These are phyloP conservation scores for Backusella luteola DNA, from an alignment of 192 early-diverging fungal species.

Conservation along the genomic window DNA sequence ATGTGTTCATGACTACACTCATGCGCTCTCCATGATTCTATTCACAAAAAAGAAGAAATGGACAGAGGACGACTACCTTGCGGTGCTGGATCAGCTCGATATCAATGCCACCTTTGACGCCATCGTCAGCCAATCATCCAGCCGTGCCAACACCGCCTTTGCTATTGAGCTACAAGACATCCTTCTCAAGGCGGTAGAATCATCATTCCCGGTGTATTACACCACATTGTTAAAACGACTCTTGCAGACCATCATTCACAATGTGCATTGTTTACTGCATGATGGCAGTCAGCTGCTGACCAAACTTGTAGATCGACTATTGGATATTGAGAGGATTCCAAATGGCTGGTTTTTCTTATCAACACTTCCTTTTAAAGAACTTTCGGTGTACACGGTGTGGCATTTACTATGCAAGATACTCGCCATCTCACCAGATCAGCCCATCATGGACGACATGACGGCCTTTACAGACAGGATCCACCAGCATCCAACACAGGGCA, in stretches of 20 bases:
- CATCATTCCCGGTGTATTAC: background rate
- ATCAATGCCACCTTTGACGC: constrained; percentile 33
- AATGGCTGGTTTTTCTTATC: constrained; percentile 26
- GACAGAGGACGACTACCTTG: constrained; percentile 43
- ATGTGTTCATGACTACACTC: background rate
- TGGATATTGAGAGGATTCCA: constrained; percentile 1
- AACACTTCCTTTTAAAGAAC: constrained; percentile 23
- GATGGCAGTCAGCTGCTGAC: background rate
- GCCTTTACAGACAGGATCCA: background rate
- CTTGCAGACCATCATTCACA: constrained; percentile 40
- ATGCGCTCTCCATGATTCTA: background rate
- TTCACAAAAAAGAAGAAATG: background rate
- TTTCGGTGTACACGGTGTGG: constrained; percentile 23
- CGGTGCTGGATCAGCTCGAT: constrained; percentile 43
- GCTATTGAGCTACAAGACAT: background rate
- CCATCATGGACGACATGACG: background rate
- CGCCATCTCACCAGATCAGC: background rate
- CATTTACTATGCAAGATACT: constrained; percentile 12
- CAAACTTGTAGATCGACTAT: constrained; percentile 11
- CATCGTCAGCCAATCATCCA: background rate
- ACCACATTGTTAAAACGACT: constrained; percentile 25
- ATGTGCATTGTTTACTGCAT: constrained; percentile 21
- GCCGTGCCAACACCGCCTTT: too few relatives aligned
- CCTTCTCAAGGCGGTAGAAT: background rate
- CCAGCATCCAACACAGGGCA: constrained; percentile 33